A percentile compares a stretch with the other conserved stretches of the same genome.
Conservation (phyloP, 169 alveolate species). For the Eimeria tenella region DNA sequence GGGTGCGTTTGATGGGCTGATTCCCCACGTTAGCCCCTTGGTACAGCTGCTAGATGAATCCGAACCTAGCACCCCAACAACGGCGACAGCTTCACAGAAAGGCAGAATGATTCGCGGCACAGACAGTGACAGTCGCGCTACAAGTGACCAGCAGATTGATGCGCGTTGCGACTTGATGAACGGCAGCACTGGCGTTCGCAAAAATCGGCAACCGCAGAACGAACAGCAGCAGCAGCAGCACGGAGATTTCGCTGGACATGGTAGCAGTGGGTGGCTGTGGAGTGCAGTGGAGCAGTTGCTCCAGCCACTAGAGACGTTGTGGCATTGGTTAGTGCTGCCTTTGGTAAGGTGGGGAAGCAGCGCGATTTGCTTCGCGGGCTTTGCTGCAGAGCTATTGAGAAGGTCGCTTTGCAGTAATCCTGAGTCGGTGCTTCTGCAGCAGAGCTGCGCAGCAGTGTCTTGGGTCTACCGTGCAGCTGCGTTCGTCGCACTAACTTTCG, state of each 20-base stretch:
- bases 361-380: neutral
- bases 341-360: neutral
- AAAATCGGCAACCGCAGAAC: neutral
- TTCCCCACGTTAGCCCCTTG: constrained; percentile 61
- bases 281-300: constrained; percentile 5
- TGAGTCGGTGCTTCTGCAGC: constrained; percentile 63
- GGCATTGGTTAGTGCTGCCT: constrained; percentile 18
- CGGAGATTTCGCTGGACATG: constrained; percentile 12
- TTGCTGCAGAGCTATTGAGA: constrained; percentile 7
- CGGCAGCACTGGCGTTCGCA: neutral
- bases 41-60: constrained; percentile 62
- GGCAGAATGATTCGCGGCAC: constrained; percentile 5
- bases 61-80: constrained; percentile 39
- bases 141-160: neutral
- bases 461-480: neutral
- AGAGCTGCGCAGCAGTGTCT: constrained; percentile 69
- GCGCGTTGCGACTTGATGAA: neutral
- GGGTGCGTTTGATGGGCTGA: constrained; percentile 43
- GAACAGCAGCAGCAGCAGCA: constrained; percentile 32
- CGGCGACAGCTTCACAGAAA: constrained; percentile 56
- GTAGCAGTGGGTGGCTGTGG: constrained; percentile 4
- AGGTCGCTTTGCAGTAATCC: constrained; percentile 40
- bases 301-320: constrained; percentile 24
- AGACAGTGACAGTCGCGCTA: neutral
- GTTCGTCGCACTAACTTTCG: neutral